phyloP scores from a whole-genome alignment of 768 basidiomycete genomes.

The Nidula microcarpa region DNA sequence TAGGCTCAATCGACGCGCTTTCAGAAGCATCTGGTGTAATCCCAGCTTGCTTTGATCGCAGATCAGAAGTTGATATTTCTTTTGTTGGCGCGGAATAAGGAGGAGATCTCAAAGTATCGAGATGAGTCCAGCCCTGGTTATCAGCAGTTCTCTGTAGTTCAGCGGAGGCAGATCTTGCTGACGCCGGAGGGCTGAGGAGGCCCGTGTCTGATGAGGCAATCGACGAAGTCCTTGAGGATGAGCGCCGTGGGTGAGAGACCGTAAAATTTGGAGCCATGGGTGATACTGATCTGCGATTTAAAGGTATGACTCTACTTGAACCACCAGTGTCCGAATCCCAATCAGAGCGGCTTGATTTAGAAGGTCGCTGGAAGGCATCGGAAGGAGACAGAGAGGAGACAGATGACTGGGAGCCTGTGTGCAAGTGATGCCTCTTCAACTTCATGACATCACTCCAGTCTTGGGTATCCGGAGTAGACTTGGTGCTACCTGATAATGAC shows the following conservation, averaged over 20 bases:
- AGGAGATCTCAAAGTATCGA: not conserved
- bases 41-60: too few relatives aligned
- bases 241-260: slow-evolving; percentile 28
- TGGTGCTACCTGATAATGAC: slow-evolving; percentile 31
- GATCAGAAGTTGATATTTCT: too few relatives aligned
- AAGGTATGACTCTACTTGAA: slow-evolving; percentile 53
- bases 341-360: slow-evolving; percentile 39
- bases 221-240: slow-evolving; percentile 34
- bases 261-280: slow-evolving; percentile 64
- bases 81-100: too few relatives aligned
- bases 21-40: too few relatives aligned
- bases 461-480: slow-evolving; percentile 24
- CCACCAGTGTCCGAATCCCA: slow-evolving; percentile 51
- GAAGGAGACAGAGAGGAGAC: slow-evolving; percentile 61
- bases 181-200: slow-evolving; percentile 24
- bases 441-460: slow-evolving; percentile 51
- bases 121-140: not conserved
- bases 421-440: slow-evolving; percentile 32
- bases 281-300: slow-evolving; percentile 67
- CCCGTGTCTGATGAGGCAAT: slow-evolving; percentile 35
- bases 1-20: too few relatives aligned
- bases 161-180: not conserved
- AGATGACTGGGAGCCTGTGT: slow-evolving; percentile 60
- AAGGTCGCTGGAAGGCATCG: slow-evolving; percentile 33
- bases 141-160: not conserved